Percentiles rank a stretch among this genome's conserved stretches.
phyloP scores from a whole-genome alignment of 2,329 filamentous ascomycete species.

The Emydomyces testavorans region DNA sequence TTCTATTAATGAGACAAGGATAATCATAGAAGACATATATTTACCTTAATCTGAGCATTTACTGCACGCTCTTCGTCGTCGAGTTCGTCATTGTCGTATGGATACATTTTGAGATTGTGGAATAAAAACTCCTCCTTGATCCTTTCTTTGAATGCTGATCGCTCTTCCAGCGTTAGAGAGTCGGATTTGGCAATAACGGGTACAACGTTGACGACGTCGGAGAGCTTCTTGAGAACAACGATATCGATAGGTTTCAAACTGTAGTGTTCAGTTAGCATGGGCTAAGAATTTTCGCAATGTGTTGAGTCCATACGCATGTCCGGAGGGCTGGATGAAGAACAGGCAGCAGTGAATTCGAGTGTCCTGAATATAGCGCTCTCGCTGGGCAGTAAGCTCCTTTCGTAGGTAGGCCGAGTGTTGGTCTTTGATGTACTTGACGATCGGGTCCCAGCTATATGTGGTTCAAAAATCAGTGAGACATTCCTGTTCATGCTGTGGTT shows the following conservation, averaged over 20 bases:
- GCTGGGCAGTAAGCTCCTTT: slow-evolving; percentile 98
- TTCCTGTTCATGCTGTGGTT: neutral
- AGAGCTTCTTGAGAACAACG: slow-evolving; percentile 98
- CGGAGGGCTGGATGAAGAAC: slow-evolving; percentile 98
- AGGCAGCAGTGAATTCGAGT: slow-evolving; percentile 98
- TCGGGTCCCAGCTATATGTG: slow-evolving; percentile 71
- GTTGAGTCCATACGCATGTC: slow-evolving; percentile 61
- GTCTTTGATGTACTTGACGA: slow-evolving; percentile 99
- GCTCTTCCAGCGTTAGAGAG: slow-evolving; percentile 89
- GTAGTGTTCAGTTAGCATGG: slow-evolving; percentile 7
- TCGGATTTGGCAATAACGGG: slow-evolving; percentile 98
- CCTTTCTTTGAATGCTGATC: slow-evolving; percentile 90
- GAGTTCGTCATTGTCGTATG: slow-evolving; percentile 98
- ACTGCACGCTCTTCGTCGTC: slow-evolving; percentile 90
- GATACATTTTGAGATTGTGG: slow-evolving; percentile 99
- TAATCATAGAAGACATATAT: slow-evolving; percentile 16
- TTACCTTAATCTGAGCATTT: slow-evolving; percentile 93
- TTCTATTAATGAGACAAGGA: neutral
- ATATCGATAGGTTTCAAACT: slow-evolving; percentile 96
- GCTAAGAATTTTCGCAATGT: neutral
- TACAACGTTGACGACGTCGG: slow-evolving; percentile 97
- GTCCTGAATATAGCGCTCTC: slow-evolving; percentile 98
- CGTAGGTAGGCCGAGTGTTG: slow-evolving; percentile 98
- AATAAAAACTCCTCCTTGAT: slow-evolving; percentile 99
- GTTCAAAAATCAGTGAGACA: slow-evolving; percentile 6